Base-by-base conservation (phyloP, 768 basidiomycete species). In the Mycena galopus region DNA sequence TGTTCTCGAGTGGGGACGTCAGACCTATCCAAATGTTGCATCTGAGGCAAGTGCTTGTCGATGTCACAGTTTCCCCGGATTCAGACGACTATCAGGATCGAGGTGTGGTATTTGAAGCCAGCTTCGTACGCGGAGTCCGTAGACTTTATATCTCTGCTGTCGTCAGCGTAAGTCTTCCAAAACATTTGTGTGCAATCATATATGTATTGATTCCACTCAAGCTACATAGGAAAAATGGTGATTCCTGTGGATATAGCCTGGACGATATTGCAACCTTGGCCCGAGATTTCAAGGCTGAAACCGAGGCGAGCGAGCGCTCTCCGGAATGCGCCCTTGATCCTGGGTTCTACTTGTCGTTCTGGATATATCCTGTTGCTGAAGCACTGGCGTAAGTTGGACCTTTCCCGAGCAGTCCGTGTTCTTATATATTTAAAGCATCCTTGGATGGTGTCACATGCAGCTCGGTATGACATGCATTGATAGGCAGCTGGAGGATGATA, bases 1-100 rank as follows among this genome's bases (percentile, higher is more conserved):
- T 17, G 70, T 88, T 21, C 77, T 88, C 4, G 77, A 85, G 35
- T 86, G 87, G 84, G 88, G 88, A 25, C 65, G 76, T 4, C 73
- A 76, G 29, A 63, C 72, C 9, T 88, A 86, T 84, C 75, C 81
- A 37, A 75, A 87, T 69, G 84, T 88, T 10, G 73, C 83, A 1
- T 67, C 44, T 1, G 39, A 65, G 68, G 73, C 66, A 21, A 25
- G 51, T 61, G 21, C 23, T 60, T 8, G 2, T 25, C 14, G 21
- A 9, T n/a, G 5, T 23, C 16, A 25, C 42, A 21, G 23, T 9
- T 47, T 33, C 17, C 3, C 27, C 25, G 30, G 2, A 55, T 8
- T 58, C 17, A 67, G 17, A 21, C 42, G 12, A 42, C 2, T 62
- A 0, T 27, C 73, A 80, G n/a, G 81, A 84, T 21, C 78, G 84